A percentile compares a stretch with the other conserved stretches of the same genome.
Conservation (phyloP, 176 grass and related monocot species). For the Zea mays region Zm-B73-REFERENCE-NAM-5.0 NC_050100.1:136231501-136232000, state of each 20-base stretch:
- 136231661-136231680: slow-evolving; percentile 26
- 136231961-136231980: slow-evolving; percentile 5
- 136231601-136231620: background rate
- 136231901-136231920: background rate
- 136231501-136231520: background rate
- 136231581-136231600: background rate
- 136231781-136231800: background rate
- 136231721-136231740: background rate
- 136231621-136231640: background rate
- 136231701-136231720: background rate
- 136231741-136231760: background rate
- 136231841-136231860: background rate
- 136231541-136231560: background rate
- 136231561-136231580: background rate
- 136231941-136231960: background rate
- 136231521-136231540: background rate
- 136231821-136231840: background rate
- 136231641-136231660: background rate
- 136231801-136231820: background rate
- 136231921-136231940: background rate
- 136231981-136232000: background rate
- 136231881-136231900: background rate
- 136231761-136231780: background rate
- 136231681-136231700: background rate
- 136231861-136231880: background rate